A percentile compares a stretch with the other conserved stretches of the same genome.
Conservation (phyloP, 2,329 filamentous ascomycete genomes). For the Paracamarosporium sp. region DNA sequence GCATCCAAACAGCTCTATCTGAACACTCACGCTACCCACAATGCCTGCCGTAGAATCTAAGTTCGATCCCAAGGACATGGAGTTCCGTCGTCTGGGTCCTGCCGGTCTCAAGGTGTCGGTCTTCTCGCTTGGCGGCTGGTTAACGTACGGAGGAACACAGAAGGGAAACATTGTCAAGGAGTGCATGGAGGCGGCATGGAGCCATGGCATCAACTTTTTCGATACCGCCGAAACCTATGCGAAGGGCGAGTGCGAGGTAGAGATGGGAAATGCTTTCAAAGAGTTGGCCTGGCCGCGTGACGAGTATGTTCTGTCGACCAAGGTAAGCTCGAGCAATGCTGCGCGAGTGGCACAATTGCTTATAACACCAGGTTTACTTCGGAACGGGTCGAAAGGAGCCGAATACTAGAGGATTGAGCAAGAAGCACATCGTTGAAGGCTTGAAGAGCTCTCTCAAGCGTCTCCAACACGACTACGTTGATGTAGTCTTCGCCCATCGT, state of each 20-base stretch:
- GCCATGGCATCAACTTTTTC: slow-evolving; percentile 59
- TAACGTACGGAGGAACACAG: slow-evolving; percentile 58
- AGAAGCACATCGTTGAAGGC: slow-evolving; percentile 63
- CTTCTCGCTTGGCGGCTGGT: slow-evolving; percentile 55
- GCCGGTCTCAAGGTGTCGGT: slow-evolving; percentile 59
- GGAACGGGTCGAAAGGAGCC: slow-evolving; percentile 66
- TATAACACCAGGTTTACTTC: slow-evolving; percentile 55
- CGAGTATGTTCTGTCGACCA: slow-evolving; percentile 35
- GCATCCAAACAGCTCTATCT: background rate
- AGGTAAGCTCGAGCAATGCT: slow-evolving; percentile 14
- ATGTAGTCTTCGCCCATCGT: slow-evolving; percentile 68
- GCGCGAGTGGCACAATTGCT: background rate
- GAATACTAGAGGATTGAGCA: slow-evolving; percentile 58
- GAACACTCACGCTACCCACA: slow-evolving; percentile 11
- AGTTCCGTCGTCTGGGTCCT: slow-evolving; percentile 54
- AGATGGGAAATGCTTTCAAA: slow-evolving; percentile 61
- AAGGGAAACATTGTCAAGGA: slow-evolving; percentile 53
- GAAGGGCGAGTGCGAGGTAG: slow-evolving; percentile 67
- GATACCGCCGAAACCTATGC: slow-evolving; percentile 62
- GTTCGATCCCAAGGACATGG: slow-evolving; percentile 58
- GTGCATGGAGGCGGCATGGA: slow-evolving; percentile 57
- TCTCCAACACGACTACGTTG: slow-evolving; percentile 70
- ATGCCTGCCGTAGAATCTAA: slow-evolving; percentile 53
- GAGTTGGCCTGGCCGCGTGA: slow-evolving; percentile 56
- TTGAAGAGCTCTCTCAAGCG: slow-evolving; percentile 64